phyloP scores from a whole-genome alignment of 192 early-diverging fungal species.

The Backusella circina region DNA sequence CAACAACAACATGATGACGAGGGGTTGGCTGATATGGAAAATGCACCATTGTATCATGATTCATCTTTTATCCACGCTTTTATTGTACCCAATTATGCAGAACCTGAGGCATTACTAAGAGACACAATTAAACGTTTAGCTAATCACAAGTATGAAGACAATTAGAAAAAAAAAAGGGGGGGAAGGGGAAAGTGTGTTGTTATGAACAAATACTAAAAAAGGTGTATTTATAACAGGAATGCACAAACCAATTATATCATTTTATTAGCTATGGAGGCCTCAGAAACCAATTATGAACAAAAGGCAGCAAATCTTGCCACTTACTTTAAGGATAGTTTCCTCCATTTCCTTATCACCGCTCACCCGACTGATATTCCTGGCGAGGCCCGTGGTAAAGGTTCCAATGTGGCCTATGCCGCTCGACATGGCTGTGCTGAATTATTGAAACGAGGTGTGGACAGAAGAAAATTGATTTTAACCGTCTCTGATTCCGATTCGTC shows the following conservation, averaged over 20 bases:
- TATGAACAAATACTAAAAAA: not conserved
- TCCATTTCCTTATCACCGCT: constrained; percentile 64
- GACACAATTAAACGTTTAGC: constrained; percentile 69
- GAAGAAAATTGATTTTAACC: constrained; percentile 60
- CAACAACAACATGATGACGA: not conserved
- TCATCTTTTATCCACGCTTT: constrained; percentile 56
- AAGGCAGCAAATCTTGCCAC: constrained; percentile 57
- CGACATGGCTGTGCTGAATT: constrained; percentile 27
- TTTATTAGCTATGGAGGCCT: constrained; percentile 74
- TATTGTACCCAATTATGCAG: constrained; percentile 72
- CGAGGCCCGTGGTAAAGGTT: constrained; percentile 71
- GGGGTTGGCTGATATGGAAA: constrained; percentile 15
- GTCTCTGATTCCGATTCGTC: constrained; percentile 72
- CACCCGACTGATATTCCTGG: constrained; percentile 64
- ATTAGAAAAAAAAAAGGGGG: not conserved
- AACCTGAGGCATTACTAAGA: constrained; percentile 60
- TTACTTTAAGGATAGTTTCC: constrained; percentile 56
- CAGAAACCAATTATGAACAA: constrained; percentile 46
- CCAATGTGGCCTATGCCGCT: constrained; percentile 69
- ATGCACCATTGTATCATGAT: constrained; percentile 22
- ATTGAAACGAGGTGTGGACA: constrained; percentile 37
- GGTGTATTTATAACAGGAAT: constrained; percentile 25
- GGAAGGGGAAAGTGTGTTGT: not conserved
- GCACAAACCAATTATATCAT: constrained; percentile 51
- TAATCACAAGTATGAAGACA: constrained; percentile 53